Conservation (phyloP, 2,329 filamentous ascomycete genomes). For the Xylariaceae sp. region DNA sequence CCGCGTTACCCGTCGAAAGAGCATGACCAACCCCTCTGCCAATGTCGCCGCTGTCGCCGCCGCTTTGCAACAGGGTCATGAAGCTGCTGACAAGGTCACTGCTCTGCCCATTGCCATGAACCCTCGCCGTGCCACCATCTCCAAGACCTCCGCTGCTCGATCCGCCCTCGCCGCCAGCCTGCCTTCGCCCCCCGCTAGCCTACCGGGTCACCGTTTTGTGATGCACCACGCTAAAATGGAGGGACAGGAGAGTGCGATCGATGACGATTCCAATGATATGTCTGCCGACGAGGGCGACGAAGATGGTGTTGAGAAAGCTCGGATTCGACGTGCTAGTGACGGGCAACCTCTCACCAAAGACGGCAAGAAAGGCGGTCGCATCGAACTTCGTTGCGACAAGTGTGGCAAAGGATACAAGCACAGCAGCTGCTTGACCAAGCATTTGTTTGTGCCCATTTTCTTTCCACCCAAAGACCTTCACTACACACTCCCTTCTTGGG, state of each 20-base stretch:
- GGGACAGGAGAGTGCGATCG: conserved; percentile 59
- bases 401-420: conserved; percentile 99
- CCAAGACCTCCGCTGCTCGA: conserved; percentile 56
- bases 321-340: conserved; percentile 70
- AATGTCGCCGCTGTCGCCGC: conserved; percentile 74
- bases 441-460: conserved; percentile 86
- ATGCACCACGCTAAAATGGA: conserved; percentile 47
- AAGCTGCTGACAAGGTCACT: conserved; percentile 55
- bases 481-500: conserved; percentile 29
- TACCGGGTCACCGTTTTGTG: conserved; percentile 56
- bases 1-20: conserved; percentile 89
- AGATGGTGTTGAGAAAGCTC: conserved; percentile 45
- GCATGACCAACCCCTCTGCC: conserved; percentile 71
- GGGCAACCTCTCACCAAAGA: conserved; percentile 78
- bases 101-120: conserved; percentile 56
- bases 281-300: conserved; percentile 54
- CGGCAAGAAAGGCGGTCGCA: conserved; percentile 72
- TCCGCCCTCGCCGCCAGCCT: conserved; percentile 53
- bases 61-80: conserved; percentile 51
- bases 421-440: conserved; percentile 99
- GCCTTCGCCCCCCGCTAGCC: conserved; percentile 63
- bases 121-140: conserved; percentile 63
- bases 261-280: conserved; percentile 61
- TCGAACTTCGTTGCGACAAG: conserved; percentile 91
- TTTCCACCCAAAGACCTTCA: conserved; percentile 40